phyloP scores from a whole-genome alignment of 371 early-diverging fungal species.

The Mycotypha africana region DNA sequence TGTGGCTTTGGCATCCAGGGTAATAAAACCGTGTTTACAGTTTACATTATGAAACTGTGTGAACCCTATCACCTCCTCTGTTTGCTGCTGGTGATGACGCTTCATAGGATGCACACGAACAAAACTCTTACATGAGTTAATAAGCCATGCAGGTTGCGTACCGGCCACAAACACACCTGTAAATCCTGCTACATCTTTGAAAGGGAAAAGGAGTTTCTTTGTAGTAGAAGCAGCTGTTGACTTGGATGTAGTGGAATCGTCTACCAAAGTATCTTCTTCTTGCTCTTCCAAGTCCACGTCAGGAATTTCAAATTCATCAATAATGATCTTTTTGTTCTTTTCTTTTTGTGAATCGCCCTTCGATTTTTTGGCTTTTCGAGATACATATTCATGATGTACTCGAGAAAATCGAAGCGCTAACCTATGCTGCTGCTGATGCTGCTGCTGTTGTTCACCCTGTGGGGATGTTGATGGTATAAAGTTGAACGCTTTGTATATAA shows the following conservation, averaged over 20 bases:
- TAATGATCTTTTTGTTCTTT: slow-evolving; percentile 19
- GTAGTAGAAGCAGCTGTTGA: neutral
- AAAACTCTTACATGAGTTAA: slow-evolving; percentile 62
- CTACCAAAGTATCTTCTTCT: slow-evolving; percentile 22
- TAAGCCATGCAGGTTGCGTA: slow-evolving; percentile 73
- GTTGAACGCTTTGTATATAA: slow-evolving; percentile 66
- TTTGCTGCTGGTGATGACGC: no score
- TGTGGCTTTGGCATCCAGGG: slow-evolving; percentile 48
- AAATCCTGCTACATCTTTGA: slow-evolving; percentile 69
- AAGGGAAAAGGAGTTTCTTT: slow-evolving; percentile 45
- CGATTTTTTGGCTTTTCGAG: slow-evolving; percentile 37
- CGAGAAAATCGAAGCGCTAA: slow-evolving; percentile 70
- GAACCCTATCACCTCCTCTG: slow-evolving; percentile 64
- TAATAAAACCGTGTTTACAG: slow-evolving; percentile 79
- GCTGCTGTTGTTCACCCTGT: no score
- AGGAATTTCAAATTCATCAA: slow-evolving; percentile 20
- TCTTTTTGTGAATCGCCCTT: slow-evolving; percentile 1
- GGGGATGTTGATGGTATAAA: slow-evolving; percentile 32
- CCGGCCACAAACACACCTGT: slow-evolving; percentile 89
- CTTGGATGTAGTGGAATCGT: slow-evolving; percentile 14
- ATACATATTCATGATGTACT: slow-evolving; percentile 63
- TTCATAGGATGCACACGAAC: slow-evolving; percentile 81
- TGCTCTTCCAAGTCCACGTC: slow-evolving; percentile 13
- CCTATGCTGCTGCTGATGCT: slow-evolving; percentile 33
- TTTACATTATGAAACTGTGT: slow-evolving; percentile 83